Base-by-base conservation (phyloP, 345 rosid genomes). In the Gossypium stocksii region DNA sequence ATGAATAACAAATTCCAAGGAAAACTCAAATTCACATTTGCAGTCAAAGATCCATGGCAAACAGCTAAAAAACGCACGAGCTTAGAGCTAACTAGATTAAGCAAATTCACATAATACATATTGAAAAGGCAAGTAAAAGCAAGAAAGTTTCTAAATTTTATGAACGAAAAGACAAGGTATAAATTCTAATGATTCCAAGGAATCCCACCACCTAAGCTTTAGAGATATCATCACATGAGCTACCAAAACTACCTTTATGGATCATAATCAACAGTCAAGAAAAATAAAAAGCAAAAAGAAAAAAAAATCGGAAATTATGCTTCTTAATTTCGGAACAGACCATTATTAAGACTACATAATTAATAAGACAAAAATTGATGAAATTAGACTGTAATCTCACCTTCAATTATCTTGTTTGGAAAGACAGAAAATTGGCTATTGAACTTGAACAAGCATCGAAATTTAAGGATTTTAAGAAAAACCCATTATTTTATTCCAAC, bases 351-450 rank as follows among this genome's bases (percentile, higher is more conserved):
- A 10, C 16, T 3, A 23, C 57, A 45, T 59, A 34, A 57, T 54
- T 13, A 1, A 41, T 5, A 70, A 58, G 38, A 23, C 70, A 63
- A 77, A 59, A 65, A 9, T 27, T 3, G 25, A 74, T 57, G 43
- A 22, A 25, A 59, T 14, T 20, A 1, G 8, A 2, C 22, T n/a
- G 3, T 34, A 3, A 58, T 56, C 51, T 77, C 72, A 66, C 82
- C 80, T 76, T 51, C 22, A 74, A 76, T 64, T 34, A 12, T 15
- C 54, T 34, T n/a, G 58, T 64, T 4, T n/a, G 64, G 38, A 29
- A 44, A 51, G 41, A 44, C 70, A 51, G 62, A 57, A 72, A 61
- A 58, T 64, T 74, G 29, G 53, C 3, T 61, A 58, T 15, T 15
- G n/a, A 72, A 67, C 25, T 67, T 51, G 72, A 34, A 38, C 58